Evolutionary conservation across 2,329 filamentous ascomycete genomes (phyloP), one percentile per base, ranked within the genome.

Genomic region (Aureobasidium sp.): DNA sequence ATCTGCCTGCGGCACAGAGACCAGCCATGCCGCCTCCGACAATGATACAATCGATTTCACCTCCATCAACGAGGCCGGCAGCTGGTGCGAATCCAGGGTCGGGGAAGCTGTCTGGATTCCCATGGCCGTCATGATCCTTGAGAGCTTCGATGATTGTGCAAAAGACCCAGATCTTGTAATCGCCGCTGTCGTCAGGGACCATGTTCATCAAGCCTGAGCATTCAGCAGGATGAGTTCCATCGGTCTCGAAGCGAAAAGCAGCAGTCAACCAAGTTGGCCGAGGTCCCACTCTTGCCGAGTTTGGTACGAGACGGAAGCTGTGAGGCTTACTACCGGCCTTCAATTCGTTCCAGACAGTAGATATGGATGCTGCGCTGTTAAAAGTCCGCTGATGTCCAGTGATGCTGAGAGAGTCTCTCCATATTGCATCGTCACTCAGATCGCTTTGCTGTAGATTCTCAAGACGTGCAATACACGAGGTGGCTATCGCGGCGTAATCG

Each of bases 371-470:
- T 51, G 71, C 68, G 14, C 79, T 78, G 65, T 80, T 78, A n/a
- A 82, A 67, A 0, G 84, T 86, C 39, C 77, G 81, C 27, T 84
- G 76, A 37, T 82, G 78, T 79, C 82, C 85, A 0, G 81, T 79
- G 11, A 86, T 68, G 7, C 75, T 79, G 3, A 86, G 76, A 60
- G 85, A 80, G 67, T 87, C 84, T 41, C 83, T 76, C 82, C 82
- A 86, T 5, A 69, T 63, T 2, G 64, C 64, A 57, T 66, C 66
- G 20, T 31, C 31, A 12, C 59, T 56, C 11, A 65, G 44, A 42
- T 65, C 53, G 22, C 45, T 47, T 31, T 64, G 44, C 25, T 47
- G 37, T 12, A 65, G 41, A 8, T 47, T 52, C 15, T 60, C 11
- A 8, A 65, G 64, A 36, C 44, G 48, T 15, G 42, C 44, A 34